Evolutionary conservation across 2,329 filamentous ascomycete species (phyloP), one percentile per base, ranked within the genome.

Genomic region (Aspergillus cejpii): DNA sequence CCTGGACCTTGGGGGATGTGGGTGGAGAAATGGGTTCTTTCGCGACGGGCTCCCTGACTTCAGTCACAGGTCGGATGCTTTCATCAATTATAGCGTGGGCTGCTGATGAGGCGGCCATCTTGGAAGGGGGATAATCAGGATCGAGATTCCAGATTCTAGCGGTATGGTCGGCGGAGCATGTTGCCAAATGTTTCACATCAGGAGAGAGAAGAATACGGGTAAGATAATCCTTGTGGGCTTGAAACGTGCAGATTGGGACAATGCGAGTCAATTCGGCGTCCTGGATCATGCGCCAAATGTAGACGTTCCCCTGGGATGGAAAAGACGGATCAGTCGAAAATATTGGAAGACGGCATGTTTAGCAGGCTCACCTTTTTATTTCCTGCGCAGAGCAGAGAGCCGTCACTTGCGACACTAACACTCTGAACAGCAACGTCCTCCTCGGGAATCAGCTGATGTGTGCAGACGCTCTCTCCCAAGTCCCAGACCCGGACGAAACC

Each of bases 401-500:
- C 92, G 64, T 98, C 92, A 47, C 85, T 95, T 2, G 92, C 92
- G 40, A 98, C 90, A 2, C 92, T 97, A 21, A 98, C 90, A 62
- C 89, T 96, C 8, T 90, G 85, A 20, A 98, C 87, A 0, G 87
- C 85, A 31, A 95, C 87, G 60, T 97, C 91, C 57, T 96, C 91
- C 67, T 97, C 92, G 1, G 92, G 92, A 37, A 96, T 94, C 52
- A 98, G 77, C 69, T 97, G 87, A 66, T 97, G 91, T 0, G 87
- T 90, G 74, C 92, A 98, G 60, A 89, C 94, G 64, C 96, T 97
- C 76, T 97, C 90, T 6, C 89, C 89, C 45, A 98, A 70, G 62
- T 98, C 92, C 92, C 92, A 98, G 51, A 98, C 86, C 31, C 91
- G 78, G 48, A 98, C 88, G 65, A 89, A 94, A 38, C 92, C 92